A percentile compares a stretch with the other conserved stretches of the same genome.
These are phyloP conservation scores for Favolaschia claudopus DNA, from an alignment of 768 basidiomycete species.

Conservation along the genomic window DNA sequence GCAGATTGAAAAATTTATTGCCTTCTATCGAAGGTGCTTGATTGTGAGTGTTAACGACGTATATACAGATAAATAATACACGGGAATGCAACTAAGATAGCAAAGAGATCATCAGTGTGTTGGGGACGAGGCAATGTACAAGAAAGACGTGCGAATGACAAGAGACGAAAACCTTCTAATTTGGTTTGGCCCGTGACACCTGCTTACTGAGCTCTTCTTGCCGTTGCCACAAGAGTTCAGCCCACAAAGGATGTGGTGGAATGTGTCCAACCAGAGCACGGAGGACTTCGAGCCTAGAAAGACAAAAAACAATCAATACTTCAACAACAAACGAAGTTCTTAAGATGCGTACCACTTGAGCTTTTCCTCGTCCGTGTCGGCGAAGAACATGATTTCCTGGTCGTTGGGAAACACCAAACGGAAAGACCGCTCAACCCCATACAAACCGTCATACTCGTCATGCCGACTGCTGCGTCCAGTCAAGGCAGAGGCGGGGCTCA, in stretches of 20 bases:
- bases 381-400: slow-evolving; percentile 88
- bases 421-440: slow-evolving; percentile 85
- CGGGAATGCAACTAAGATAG: slow-evolving; percentile 14
- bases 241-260: slow-evolving; percentile 93
- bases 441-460: slow-evolving; percentile 69
- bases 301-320: not conserved
- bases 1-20: too few species aligned
- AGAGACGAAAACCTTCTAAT: slow-evolving; percentile 11
- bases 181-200: slow-evolving; percentile 26
- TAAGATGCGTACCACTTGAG: slow-evolving; percentile 69
- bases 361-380: slow-evolving; percentile 91
- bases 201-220: slow-evolving; percentile 61
- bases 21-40: slow-evolving; percentile 30
- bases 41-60: slow-evolving; percentile 21
- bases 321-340: slow-evolving; percentile 7
- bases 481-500: slow-evolving; percentile 51
- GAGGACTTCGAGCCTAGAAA: slow-evolving; percentile 81
- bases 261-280: slow-evolving; percentile 87
- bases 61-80: slow-evolving; percentile 32
- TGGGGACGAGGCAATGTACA: slow-evolving; percentile 15
- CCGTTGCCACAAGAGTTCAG: slow-evolving; percentile 87
- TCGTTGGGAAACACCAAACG: slow-evolving; percentile 78
- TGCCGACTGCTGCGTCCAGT: slow-evolving; percentile 47
- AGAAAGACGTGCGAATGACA: slow-evolving; percentile 8
- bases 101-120: slow-evolving; percentile 12